These are phyloP conservation scores for Fimicolochytrium jonesii DNA, from an alignment of 192 early-diverging fungal species.

Conservation along the genomic window DNA sequence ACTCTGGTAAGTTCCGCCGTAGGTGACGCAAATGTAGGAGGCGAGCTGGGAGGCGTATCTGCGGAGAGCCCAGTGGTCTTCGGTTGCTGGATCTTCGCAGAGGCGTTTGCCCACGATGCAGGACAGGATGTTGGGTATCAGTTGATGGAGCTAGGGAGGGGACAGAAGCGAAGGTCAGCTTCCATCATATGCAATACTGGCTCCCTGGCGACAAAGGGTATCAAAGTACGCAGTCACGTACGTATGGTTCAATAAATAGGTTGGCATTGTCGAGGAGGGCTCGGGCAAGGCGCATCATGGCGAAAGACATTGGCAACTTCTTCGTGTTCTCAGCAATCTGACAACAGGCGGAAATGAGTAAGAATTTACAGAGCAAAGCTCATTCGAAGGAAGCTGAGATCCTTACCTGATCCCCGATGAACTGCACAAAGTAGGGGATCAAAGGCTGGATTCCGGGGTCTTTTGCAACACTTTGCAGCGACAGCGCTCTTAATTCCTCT, in stretches of 20 bases:
- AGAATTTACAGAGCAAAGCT: not conserved
- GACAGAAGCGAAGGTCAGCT: too few relatives aligned
- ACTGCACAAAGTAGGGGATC: conserved; percentile 91
- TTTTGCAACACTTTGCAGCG: conserved; percentile 73
- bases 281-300: conserved; percentile 76
- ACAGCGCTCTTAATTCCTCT: conserved; percentile 64
- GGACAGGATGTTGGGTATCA: conserved; percentile 89
- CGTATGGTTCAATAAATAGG: conserved; percentile 91
- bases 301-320: conserved; percentile 62
- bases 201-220: not conserved
- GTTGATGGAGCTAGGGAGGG: conserved; percentile 76
- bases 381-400: too few relatives aligned
- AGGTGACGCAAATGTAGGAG: conserved; percentile 69
- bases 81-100: conserved; percentile 55
- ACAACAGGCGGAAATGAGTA: not conserved
- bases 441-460: conserved; percentile 95
- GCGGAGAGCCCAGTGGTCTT: conserved; percentile 84
- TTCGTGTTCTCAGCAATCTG: conserved; percentile 80
- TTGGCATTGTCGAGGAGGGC: conserved; percentile 82
- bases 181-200: not conserved
- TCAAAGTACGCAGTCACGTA: too few relatives aligned
- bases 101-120: conserved; percentile 86
- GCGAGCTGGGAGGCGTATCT: conserved; percentile 69
- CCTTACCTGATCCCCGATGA: conserved; percentile 74
- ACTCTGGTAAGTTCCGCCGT: conserved; percentile 76